Evolutionary conservation across 768 basidiomycete genomes (phyloP), one percentile per base, ranked within the genome.

Genomic region (Lepiota venenata): DNA sequence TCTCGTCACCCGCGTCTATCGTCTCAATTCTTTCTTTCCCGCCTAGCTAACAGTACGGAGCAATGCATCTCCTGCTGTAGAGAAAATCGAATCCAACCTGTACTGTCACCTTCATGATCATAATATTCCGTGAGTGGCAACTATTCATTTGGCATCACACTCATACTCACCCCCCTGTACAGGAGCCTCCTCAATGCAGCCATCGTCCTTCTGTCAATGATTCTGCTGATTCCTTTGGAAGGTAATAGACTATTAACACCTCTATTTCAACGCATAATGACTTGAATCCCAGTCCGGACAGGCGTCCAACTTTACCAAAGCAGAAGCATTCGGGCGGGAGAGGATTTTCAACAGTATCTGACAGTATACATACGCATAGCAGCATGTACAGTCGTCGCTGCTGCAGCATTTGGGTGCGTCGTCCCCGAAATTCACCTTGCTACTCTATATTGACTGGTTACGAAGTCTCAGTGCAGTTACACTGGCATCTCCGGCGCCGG

Each of bases 61-160:
- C 21, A 29, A 45, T 18, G 52, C 44, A 22, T 43, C 45, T 16
- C 44, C 44, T 2, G 44, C 47, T 9, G 52, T 47, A 2, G 45
- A 46, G 32, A 53, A 39, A 27, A 53, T 47, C 12, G 36, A 40
- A 47, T 47, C 44, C 36, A 53, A 53, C 21, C n/a, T 53, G 2
- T 53, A 46, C 27, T 53, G 52, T 18, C 52, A 53, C 29, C 52
- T 53, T n/a, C 44, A 46, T 2, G 52, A 53, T 7, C 38, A 53
- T 15, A 37, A 14, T 27, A 9, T 27, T 45, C 29, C 43, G 44
- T 53, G 21, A 22, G 50, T 43, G 1, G 16, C 7, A 35, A 12
- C 6, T 22, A 43, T 21, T 7, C 11, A 10, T 7, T 53, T 16
- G n/a, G 20, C 35, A 5, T 2, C 8, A 10, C 11, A 20, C 5